Percentiles rank a stretch among this genome's conserved stretches.
Evolutionary conservation across 2,329 filamentous ascomycete genomes (phyloP).

Genomic region (Keithomyces neogunnii): DNA sequence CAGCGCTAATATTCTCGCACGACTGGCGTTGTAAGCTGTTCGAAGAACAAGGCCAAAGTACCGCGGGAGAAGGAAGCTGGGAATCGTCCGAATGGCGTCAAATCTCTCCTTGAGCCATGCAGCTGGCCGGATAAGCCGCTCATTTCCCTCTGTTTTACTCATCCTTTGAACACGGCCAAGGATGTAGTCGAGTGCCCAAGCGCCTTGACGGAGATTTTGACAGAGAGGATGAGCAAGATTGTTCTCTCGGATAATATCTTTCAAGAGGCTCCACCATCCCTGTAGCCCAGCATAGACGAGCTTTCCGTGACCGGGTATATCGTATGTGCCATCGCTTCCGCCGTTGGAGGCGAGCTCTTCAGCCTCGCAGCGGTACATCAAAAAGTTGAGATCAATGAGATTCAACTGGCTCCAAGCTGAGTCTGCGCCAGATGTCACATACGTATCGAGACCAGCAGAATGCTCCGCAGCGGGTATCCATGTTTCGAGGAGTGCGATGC

Average conservation of each 20-base stretch:
- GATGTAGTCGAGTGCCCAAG: slow-evolving; percentile 89
- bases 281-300: slow-evolving; percentile 95
- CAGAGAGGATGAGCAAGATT: slow-evolving; percentile 89
- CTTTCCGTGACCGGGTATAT: slow-evolving; percentile 73
- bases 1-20: slow-evolving; percentile 67
- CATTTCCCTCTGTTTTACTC: slow-evolving; percentile 53
- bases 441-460: slow-evolving; percentile 73
- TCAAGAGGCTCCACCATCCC: slow-evolving; percentile 93
- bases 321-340: slow-evolving; percentile 79
- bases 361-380: slow-evolving; percentile 84
- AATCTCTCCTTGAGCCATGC: slow-evolving; percentile 79
- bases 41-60: slow-evolving; percentile 89
- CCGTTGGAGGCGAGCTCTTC: slow-evolving; percentile 75
- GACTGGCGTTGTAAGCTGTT: slow-evolving; percentile 78
- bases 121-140: slow-evolving; percentile 55
- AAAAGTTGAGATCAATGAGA: slow-evolving; percentile 80
- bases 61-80: slow-evolving; percentile 81
- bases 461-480: slow-evolving; percentile 88
- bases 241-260: slow-evolving; percentile 78
- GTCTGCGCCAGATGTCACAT: slow-evolving; percentile 73
- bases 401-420: slow-evolving; percentile 68
- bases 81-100: slow-evolving; percentile 74
- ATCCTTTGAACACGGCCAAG: slow-evolving; percentile 68
- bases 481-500: slow-evolving; percentile 91
- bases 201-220: slow-evolving; percentile 81